Evolutionary conservation across 1,139 yeast species (phyloP), one percentile per base, ranked within the genome.

Genomic region (Kodamaea sp.): DNA sequence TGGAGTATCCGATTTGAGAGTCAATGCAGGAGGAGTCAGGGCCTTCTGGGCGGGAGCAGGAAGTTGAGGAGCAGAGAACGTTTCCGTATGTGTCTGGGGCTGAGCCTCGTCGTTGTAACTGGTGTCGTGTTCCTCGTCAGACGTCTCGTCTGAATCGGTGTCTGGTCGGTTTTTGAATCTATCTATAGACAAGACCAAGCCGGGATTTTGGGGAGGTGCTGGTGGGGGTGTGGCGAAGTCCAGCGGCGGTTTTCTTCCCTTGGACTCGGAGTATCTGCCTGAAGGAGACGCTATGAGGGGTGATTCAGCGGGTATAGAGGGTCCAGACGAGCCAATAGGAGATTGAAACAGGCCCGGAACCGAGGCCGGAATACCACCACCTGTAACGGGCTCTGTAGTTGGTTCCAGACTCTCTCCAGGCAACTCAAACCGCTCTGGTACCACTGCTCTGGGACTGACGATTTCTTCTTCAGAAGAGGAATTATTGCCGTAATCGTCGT

Each of bases 181-280:
- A 38, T 69, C 75, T 26, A 67, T 66, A 6, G 72, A 64, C 19
- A 69, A 55, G 13, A 68, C 67, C 37, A 68, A 52, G 32, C 16
- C 20, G 19, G 45, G 29, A 16, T 27, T 32, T 18, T 18, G 21
- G 21, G 21, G 6, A 7, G 21, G 21, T 18, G 21, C 6, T 7
- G 6, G 8, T 18, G 21, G 21, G 9, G 6, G 6, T 9, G 21
- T 18, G 8, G 9, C 21, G 9, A 7, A 7, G 21, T 18, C 8
- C n/a, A n/a, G n/a, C n/a, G n/a, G n/a, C n/a, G n/a, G n/a, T n/a
- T n/a, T n/a, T n/a, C n/a, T n/a, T n/a, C n/a, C n/a, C n/a, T n/a
- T n/a, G n/a, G n/a, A n/a, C n/a, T n/a, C n/a, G n/a, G n/a, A n/a
- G n/a, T n/a, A n/a, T n/a, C n/a, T n/a, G n/a, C n/a, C n/a, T 9